Evolutionary conservation across 1,139 yeast genomes (phyloP).

Genomic region (Kluyveromyces sp.): DNA sequence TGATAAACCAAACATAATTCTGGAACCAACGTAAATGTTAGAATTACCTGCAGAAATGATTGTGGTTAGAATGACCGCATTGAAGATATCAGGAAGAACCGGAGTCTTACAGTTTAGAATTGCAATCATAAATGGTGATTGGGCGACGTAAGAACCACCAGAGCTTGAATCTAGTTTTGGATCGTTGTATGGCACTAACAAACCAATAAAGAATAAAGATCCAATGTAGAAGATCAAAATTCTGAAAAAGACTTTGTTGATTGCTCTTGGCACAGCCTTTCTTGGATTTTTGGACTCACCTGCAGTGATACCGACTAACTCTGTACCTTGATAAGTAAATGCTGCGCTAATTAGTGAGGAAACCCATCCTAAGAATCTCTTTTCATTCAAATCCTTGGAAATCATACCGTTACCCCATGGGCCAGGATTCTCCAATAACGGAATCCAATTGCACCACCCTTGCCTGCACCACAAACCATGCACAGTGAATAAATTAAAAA

Average conservation of each 20-base stretch:
- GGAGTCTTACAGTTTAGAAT: constrained; percentile 63
- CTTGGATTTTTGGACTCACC: constrained; percentile 84
- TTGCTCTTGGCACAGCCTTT: constrained; percentile 76
- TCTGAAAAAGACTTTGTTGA: constrained; percentile 73
- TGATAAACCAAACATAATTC: constrained; percentile 62
- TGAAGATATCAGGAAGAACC: constrained; percentile 62
- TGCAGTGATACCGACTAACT: constrained; percentile 79
- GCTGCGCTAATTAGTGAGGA: constrained; percentile 63
- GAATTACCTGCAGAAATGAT: constrained; percentile 77
- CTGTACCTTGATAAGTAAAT: constrained; percentile 79
- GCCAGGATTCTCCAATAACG: constrained; percentile 93
- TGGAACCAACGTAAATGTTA: constrained; percentile 70
- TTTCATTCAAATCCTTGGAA: constrained; percentile 50
- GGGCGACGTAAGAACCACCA: constrained; percentile 40
- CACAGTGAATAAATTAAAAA: constrained; percentile 63
- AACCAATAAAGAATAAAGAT: constrained; percentile 72
- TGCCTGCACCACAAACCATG: constrained; percentile 72
- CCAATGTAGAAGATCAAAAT: constrained; percentile 74
- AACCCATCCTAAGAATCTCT: constrained; percentile 64
- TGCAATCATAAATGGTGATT: constrained; percentile 70
- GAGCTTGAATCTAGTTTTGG: constrained; percentile 39
- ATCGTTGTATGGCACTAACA: constrained; percentile 74
- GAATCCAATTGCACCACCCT: constrained; percentile 68
- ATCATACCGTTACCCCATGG: constrained; percentile 62
- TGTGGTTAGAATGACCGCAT: constrained; percentile 63